phyloP scores from a whole-genome alignment of 1,284 basidiomycete species.

The Termitomyces sp. region DNA sequence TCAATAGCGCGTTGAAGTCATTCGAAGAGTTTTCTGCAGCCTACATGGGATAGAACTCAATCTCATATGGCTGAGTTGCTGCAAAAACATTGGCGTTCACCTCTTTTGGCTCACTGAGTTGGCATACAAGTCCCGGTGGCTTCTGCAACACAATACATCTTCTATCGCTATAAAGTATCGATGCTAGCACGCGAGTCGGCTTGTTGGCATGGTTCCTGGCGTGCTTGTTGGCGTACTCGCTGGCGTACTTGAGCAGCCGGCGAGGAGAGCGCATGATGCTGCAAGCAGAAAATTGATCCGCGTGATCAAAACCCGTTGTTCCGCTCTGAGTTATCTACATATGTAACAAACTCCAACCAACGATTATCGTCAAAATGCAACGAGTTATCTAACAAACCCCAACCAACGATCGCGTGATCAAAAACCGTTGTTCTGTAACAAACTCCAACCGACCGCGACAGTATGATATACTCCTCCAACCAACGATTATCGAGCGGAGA shows the following conservation, averaged over 20 bases:
- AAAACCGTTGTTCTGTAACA: no score
- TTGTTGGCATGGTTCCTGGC: no score
- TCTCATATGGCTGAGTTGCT: neutral
- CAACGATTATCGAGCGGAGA: no score
- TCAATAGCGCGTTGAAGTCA: conserved; percentile 16
- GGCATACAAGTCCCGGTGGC: conserved; percentile 54
- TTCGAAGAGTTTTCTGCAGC: neutral
- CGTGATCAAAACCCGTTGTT: no score
- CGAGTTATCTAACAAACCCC: no score
- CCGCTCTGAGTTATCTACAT: no score
- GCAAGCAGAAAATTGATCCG: neutral
- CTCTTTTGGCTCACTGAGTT: conserved; percentile 28
- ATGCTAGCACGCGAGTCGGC: neutral
- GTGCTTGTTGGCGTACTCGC: no score
- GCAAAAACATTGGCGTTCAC: conserved; percentile 12
- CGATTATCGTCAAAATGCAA: no score
- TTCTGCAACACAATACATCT: conserved; percentile 51
- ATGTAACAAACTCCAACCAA: no score
- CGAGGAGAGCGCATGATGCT: neutral
- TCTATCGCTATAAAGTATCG: conserved; percentile 6
- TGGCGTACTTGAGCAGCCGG: neutral
- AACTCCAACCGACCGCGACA: no score
- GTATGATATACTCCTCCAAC: no score
- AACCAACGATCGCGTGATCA: no score
- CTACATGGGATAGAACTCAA: neutral